Base-by-base conservation (phyloP, 2,329 filamentous ascomycete species). In the Lecanicillium sp. region DNA sequence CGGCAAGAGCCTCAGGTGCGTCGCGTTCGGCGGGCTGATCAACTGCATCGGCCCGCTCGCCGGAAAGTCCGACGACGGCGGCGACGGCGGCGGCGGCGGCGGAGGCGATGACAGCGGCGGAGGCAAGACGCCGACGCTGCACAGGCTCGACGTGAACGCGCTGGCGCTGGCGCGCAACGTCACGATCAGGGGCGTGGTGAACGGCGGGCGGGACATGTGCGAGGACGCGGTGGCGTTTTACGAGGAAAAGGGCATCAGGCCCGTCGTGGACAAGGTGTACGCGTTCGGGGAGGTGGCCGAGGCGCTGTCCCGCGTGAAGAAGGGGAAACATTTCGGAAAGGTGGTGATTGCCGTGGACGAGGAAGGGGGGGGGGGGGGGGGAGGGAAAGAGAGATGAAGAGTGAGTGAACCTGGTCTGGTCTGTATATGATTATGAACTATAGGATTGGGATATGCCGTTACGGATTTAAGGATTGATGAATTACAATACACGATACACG, bases 271-370 rank as follows among this genome's bases (percentile, higher is more conserved):
- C 54, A 65, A 60, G 54, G 65, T 69, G 3, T 78, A 78, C 55
- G 56, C 43, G 17, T 72, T 79, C 54, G 67, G 63, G 4, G 60
- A 77, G 57, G 68, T 67, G 12, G 65, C 62, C 44, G 67, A 75
- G 54, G 78, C 77, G 5, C 70, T 79, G 52, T 60, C 72, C 52
- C 77, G 77, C 55, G 63, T 80, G 59, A 72, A 62, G 55, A 68
- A 66, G 32, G 73, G 77, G 29, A 70, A 68, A 53, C 77, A 81
- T 55, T 77, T 81, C 58, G 78, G 78, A 20, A 82, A 82, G 62
- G 67, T 81, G 24, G 68, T 75, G 8, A 65, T 81, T 48, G 72
- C 59, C 54, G 65, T 71, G 12, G 60, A 56, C 9, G 57, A 56
- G 8, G 61, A 62, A 44, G 2, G 17, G 14, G 14, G 40, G 17